Conservation (phyloP, 2,329 filamentous ascomycete species). For the Neonectria sp. region DNA sequence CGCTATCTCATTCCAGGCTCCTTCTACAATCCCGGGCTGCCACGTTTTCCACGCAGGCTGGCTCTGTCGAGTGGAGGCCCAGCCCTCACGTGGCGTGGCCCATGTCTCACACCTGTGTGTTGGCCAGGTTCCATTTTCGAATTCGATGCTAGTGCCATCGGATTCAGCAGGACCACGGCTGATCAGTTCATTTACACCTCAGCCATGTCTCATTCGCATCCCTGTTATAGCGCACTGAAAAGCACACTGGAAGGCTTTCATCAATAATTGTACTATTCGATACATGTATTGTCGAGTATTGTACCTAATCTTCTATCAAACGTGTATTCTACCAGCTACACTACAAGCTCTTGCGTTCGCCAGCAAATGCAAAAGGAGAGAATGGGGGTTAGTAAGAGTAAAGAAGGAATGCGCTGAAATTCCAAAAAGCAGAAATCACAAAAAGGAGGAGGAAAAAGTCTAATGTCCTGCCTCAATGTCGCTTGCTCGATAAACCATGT, state of each 20-base stretch:
- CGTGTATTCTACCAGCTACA: constrained; percentile 17
- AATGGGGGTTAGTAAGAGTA: constrained; percentile 2
- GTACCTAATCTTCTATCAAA: constrained; percentile 3
- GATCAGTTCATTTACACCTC: background rate
- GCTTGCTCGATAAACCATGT: constrained; percentile 12
- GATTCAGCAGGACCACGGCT: background rate
- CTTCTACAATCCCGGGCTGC: constrained; percentile 40
- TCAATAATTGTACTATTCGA: background rate
- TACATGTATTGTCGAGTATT: background rate
- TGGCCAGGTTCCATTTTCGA: background rate
- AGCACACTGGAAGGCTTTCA: background rate
- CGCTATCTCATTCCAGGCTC: constrained; percentile 34
- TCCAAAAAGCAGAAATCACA: background rate
- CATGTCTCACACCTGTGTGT: background rate
- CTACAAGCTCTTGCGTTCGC: constrained; percentile 15
- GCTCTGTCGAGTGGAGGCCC: constrained; percentile 18
- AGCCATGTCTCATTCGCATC: background rate
- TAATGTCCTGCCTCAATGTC: constrained; percentile 4
- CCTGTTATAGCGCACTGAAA: background rate
- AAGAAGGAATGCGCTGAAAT: background rate
- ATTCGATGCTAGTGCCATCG: constrained; percentile 5
- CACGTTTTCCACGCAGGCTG: constrained; percentile 45
- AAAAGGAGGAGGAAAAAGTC: constrained; percentile 1
- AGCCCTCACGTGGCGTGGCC: constrained; percentile 20
- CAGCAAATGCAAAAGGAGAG: constrained; percentile 23